These are phyloP conservation scores for Colletotrichum sp. DNA, from an alignment of 2,329 filamentous ascomycete species.

Conservation along the genomic window DNA sequence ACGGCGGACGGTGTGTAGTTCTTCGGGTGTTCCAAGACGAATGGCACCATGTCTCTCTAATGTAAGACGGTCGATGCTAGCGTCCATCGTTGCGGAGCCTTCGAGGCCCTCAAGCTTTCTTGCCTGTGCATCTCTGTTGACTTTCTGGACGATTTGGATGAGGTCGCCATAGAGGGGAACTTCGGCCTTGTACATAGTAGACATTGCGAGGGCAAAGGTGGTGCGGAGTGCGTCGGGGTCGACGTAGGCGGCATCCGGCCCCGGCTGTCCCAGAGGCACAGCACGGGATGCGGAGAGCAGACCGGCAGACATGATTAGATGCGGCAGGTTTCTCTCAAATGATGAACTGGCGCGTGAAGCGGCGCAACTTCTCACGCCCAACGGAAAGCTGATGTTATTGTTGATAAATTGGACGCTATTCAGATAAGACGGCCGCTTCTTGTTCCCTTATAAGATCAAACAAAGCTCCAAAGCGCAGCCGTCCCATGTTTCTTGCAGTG, in stretches of 20 bases:
- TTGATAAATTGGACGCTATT: neutral
- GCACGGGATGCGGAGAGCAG: neutral
- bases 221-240: constrained; percentile 27
- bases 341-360: too few relatives aligned
- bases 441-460: neutral
- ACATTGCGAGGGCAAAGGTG: constrained; percentile 35
- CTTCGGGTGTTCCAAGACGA: constrained; percentile 48
- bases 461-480: neutral
- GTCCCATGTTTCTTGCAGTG: neutral
- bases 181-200: constrained; percentile 38
- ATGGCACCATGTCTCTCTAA: constrained; percentile 52
- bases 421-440: neutral
- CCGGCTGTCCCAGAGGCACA: neutral
- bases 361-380: too few relatives aligned
- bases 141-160: constrained; percentile 31
- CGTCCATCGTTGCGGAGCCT: neutral
- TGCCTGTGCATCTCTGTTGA: constrained; percentile 24
- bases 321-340: neutral
- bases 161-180: constrained; percentile 39
- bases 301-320: neutral
- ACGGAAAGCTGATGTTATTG: too few relatives aligned
- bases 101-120: neutral
- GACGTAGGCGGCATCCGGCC: neutral
- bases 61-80: neutral
- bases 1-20: constrained; percentile 45